These are phyloP conservation scores for Stemphylium lycopersici DNA, from an alignment of 2,329 filamentous ascomycete species.

Conservation along the genomic window DNA sequence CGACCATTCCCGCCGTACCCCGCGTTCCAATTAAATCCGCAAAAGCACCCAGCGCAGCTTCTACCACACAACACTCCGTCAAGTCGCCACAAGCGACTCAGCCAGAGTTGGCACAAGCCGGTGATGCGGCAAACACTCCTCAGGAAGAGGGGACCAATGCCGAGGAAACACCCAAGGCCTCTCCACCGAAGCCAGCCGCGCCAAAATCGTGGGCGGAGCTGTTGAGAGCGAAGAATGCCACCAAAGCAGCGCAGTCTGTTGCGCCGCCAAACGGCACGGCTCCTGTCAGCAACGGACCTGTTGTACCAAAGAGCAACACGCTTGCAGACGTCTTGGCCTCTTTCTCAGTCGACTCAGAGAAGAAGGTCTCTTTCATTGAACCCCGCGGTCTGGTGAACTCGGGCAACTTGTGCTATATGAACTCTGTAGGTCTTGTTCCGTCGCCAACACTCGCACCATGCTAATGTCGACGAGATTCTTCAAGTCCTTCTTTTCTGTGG, in stretches of 20 bases:
- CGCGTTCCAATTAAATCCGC: conserved; percentile 58
- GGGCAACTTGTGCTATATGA: conserved; percentile 99
- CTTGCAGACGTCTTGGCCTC: conserved; percentile 77
- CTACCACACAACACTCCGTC: conserved; percentile 44
- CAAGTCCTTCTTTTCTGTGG: conserved; percentile 94
- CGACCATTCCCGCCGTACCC: conserved; percentile 58
- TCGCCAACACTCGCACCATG: not conserved
- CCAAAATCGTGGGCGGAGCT: conserved; percentile 72
- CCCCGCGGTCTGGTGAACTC: conserved; percentile 94
- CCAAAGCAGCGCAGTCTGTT: conserved; percentile 32
- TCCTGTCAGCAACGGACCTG: conserved; percentile 47
- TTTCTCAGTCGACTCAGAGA: conserved; percentile 69
- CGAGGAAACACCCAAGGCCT: conserved; percentile 49
- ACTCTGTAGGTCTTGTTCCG: conserved; percentile 72
- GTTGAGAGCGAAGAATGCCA: conserved; percentile 60
- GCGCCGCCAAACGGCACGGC: conserved; percentile 35
- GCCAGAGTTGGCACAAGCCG: conserved; percentile 15
- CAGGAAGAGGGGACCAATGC: conserved; percentile 19
- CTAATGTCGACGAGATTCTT: conserved; percentile 70
- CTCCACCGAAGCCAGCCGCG: conserved; percentile 55
- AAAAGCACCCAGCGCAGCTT: conserved; percentile 42
- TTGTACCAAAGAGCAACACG: conserved; percentile 62
- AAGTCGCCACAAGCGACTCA: conserved; percentile 33
- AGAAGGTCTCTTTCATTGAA: conserved; percentile 82
- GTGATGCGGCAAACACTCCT: conserved; percentile 11